Evolutionary conservation across 129 eudicot species (phyloP), one percentile per base, ranked within the genome.

Genomic region (Pseudognaphalium luteoalbum): DNA sequence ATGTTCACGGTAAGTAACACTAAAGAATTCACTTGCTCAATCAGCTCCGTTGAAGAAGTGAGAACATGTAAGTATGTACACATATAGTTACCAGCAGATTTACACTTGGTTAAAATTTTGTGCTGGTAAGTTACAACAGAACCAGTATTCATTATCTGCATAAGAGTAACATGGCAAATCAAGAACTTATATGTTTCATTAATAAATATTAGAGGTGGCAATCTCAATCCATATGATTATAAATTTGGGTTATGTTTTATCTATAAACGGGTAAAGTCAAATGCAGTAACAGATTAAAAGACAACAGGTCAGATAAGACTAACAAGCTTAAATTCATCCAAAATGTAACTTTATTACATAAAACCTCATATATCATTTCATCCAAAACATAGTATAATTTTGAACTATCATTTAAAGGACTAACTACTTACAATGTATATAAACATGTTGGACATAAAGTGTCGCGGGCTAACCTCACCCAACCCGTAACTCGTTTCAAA

Each of bases 71-170:
- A 19, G n/a, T 47, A 14, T 47, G 15, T 11, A 44, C 5, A n/a
- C 70, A 71, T 32, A 52, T n/a, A 32, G 44, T 57, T 17, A 57
- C 66, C 66, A 33, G 66, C 79, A 70, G 74, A 80, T 80, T 15
- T 80, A 80, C 84, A 57, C 80, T 80, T 80, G 63, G 51, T 73
- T 68, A 59, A 74, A 74, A 58, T 51, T 75, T 52, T 42, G 63
- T 22, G 73, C 77, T 30, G 70, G 35, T 80, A 52, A 59, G 74
- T 64, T 57, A 59, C 76, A 72, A 56, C 75, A 64, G 57, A 69
- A 76, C 65, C 56, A 22, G 70, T 82, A 76, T 82, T 54, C 81
- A 76, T 72, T 28, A 70, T 73, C 84, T 81, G 84, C 81, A 81
- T 16, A 69, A 42, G 15, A 16, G 70, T 67, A 73, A 35, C 35